Conservation (phyloP, 305 asterid species). For the Rubia balearica region DNA sequence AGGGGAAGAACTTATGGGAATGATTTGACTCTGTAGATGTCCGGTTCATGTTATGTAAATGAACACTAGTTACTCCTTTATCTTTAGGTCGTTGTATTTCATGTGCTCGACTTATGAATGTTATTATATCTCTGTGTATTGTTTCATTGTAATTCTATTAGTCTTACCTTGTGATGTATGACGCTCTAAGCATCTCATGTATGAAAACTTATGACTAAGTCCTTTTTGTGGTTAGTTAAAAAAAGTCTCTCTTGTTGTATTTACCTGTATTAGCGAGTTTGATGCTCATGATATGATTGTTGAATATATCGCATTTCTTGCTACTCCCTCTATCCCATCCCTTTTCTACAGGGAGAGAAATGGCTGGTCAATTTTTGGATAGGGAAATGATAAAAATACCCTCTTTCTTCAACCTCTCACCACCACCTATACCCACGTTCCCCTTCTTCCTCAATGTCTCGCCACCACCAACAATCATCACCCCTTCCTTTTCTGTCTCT, state of each 20-base stretch:
- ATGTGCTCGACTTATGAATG: not conserved
- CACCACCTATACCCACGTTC: too few relatives aligned
- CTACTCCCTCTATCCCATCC: too few relatives aligned
- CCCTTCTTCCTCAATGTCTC: too few relatives aligned
- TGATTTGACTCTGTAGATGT: conserved; percentile 15
- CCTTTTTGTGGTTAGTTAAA: not conserved
- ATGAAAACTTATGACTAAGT: not conserved
- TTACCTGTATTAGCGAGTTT: not conserved
- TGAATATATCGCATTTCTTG: not conserved
- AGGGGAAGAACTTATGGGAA: conserved; percentile 12
- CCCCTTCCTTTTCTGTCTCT: too few relatives aligned
- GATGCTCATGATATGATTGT: not conserved
- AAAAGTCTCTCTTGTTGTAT: not conserved
- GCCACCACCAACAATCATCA: too few relatives aligned
- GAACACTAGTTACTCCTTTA: conserved; percentile 16
- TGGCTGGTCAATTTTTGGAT: too few relatives aligned
- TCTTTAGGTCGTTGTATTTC: conserved; percentile 6
- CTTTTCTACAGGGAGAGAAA: too few relatives aligned
- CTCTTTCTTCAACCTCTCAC: too few relatives aligned
- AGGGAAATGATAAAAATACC: too few relatives aligned
- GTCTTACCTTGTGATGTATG: conserved; percentile 7
- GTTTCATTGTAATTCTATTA: conserved; percentile 6
- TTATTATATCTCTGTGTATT: conserved; percentile 4
- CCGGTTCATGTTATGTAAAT: conserved; percentile 25
- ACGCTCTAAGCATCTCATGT: not conserved